A percentile compares a stretch with the other conserved stretches of the same genome.
These are phyloP conservation scores for Meripilus lineatus DNA, from an alignment of 1,284 basidiomycete genomes.

Conservation along the genomic window DNA sequence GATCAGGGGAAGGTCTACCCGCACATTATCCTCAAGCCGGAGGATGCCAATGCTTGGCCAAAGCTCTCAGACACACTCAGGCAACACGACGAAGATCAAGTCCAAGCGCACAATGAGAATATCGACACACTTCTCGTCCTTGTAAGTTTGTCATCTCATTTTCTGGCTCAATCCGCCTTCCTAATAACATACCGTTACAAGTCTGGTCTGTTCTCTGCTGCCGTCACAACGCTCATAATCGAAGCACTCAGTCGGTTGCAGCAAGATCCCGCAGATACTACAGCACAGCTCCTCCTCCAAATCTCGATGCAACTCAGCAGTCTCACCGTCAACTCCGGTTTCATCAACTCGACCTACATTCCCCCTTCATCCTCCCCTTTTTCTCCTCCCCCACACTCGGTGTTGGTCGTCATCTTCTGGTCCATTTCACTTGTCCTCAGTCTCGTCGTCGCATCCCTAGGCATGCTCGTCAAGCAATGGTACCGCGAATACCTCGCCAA, in stretches of 20 bases:
- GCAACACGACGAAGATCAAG: neutral
- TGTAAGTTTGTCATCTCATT: neutral
- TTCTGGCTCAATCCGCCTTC: neutral
- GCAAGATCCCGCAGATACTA: constrained; percentile 28
- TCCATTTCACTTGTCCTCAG: constrained; percentile 25
- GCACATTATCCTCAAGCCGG: too few species aligned
- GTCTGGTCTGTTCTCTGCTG: constrained; percentile 41
- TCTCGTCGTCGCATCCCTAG: constrained; percentile 21
- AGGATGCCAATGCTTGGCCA: too few species aligned
- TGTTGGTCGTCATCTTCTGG: constrained; percentile 33
- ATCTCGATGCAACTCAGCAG: constrained; percentile 16
- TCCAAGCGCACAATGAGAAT: neutral
- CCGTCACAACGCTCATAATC: constrained; percentile 40
- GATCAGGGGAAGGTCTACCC: too few species aligned
- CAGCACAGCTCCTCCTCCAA: constrained; percentile 28
- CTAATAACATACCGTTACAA: neutral
- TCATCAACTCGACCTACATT: neutral
- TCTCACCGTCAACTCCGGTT: neutral
- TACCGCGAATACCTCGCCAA: constrained; percentile 21
- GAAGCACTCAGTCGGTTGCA: constrained; percentile 35
- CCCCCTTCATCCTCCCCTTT: neutral
- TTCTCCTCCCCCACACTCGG: constrained; percentile 17
- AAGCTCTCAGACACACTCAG: neutral
- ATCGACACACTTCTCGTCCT: constrained; percentile 4
- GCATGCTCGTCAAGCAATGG: constrained; percentile 15